Conservation (phyloP, 139 green algal species). For the Chlamydomonas asymmetrica region DNA sequence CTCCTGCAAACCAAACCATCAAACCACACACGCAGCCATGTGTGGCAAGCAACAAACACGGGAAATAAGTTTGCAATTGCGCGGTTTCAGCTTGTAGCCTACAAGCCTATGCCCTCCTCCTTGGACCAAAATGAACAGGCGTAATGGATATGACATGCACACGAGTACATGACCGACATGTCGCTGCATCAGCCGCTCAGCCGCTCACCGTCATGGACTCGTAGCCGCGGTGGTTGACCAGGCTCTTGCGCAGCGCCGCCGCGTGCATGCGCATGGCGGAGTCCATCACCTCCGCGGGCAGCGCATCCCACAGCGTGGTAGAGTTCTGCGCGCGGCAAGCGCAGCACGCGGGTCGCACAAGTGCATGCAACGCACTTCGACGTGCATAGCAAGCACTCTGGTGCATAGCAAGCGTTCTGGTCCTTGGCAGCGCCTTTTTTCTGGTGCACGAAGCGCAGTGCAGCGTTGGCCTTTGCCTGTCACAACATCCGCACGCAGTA, state of each 20-base stretch:
- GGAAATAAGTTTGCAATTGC: no score
- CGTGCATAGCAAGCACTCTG: not conserved
- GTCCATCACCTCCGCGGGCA: slow-evolving; percentile 22
- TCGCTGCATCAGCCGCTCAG: no score
- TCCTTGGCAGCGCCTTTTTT: no score
- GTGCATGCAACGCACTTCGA: not conserved
- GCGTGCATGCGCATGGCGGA: slow-evolving; percentile 21
- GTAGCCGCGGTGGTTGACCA: slow-evolving; percentile 7
- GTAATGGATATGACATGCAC: no score
- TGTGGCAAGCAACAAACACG: no score
- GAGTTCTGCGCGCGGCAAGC: not conserved
- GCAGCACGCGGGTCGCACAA: not conserved
- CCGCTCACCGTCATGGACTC: slow-evolving; percentile 31
- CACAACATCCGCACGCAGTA: not conserved
- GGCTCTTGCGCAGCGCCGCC: not conserved
- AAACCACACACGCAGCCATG: no score
- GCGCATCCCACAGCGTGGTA: slow-evolving; percentile 25
- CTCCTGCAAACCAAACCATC: no score
- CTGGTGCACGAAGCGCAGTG: not conserved
- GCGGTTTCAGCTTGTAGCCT: no score
- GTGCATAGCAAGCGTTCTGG: no score
- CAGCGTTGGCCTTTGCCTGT: not conserved
- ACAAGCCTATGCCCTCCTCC: no score
- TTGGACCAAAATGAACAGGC: no score
- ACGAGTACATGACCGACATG: no score